Evolutionary conservation across 805 yeast genomes (phyloP).

Genomic region (Zygoascus tannicola): DNA sequence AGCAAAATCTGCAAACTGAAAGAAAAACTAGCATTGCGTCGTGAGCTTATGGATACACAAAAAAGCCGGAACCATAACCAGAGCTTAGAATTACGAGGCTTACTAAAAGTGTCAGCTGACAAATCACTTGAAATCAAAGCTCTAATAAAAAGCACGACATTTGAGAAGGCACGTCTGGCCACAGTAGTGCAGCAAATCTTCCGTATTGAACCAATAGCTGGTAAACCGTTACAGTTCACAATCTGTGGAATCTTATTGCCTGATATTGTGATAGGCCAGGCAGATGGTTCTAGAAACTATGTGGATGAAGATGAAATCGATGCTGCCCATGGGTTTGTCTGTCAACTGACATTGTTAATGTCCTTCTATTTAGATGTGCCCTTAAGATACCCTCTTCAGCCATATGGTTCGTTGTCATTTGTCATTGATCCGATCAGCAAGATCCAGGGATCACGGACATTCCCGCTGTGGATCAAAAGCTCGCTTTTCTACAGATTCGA

Average conservation of each 20-base stretch:
- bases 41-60: conserved; percentile 5
- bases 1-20: conserved; percentile 9
- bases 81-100: neutral
- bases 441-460: conserved; percentile 31
- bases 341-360: conserved; percentile 34
- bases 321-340: conserved; percentile 41
- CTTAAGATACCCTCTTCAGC: conserved; percentile 41
- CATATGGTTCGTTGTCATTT: conserved; percentile 40
- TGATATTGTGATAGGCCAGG: conserved; percentile 6
- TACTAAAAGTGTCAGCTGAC: neutral
- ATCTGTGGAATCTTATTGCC: conserved; percentile 30
- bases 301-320: conserved; percentile 35
- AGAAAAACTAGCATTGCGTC: conserved; percentile 7
- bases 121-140: neutral
- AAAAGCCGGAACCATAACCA: neutral
- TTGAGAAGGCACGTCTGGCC: conserved; percentile 24
- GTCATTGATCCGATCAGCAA: conserved; percentile 40
- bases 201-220: conserved; percentile 14
- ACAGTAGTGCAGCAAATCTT: conserved; percentile 17
- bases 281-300: conserved; percentile 8
- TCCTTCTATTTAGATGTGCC: conserved; percentile 37
- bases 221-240: conserved; percentile 21
- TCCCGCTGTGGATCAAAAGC: conserved; percentile 44
- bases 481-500: conserved; percentile 38
- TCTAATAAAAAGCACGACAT: neutral